Evolutionary conservation across 2,329 filamentous ascomycete species (phyloP), one percentile per base, ranked within the genome.

Genomic region (Cyclaneusma minus): DNA sequence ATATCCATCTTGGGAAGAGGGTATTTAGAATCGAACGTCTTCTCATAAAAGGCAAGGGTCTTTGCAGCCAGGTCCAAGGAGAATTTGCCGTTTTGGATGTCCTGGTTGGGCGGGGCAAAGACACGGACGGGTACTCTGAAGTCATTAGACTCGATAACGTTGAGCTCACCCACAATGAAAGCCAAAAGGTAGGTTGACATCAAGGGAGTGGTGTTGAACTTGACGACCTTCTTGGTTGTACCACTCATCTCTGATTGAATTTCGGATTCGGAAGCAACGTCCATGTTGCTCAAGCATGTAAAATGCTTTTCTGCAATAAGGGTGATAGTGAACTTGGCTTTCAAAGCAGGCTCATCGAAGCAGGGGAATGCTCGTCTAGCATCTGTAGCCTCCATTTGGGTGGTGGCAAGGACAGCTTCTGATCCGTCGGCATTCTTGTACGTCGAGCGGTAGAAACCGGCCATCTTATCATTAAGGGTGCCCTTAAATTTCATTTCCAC

Each of bases 151-250:
- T 94, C 85, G 39, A 93, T 83, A 46, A 84, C 83, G 50, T 93
- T 87, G 39, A 95, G 74, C 50, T 94, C 83, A 37, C 85, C 85
- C 30, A 95, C 72, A 40, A 95, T 82, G 50, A 94, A 94, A 7
- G 87, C 87, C 27, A 95, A 58, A 13, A 95, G 72, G 51, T 95
- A 95, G 3, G 87, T 94, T 5, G 87, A 94, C 87, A 95, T 95
- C 39, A 78, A 64, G 2, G 87, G 87, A 1, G 83, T 87, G 45
- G 76, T 81, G 61, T 83, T 87, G 65, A 94, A 95, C 36, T 75
- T 85, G 38, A 94, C 82, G 4, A 78, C 73, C 60, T 91, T 91
- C 57, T 76, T 82, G 51, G 70, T 66, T 35, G 60, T 60, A 33
- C 66, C 64, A 10, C 54, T 68, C 37, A 67, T 59, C 41, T 64